A percentile compares a stretch with the other conserved stretches of the same genome.
Conservation (phyloP, 129 eudicot genomes). For the Lactuca sativa region DNA sequence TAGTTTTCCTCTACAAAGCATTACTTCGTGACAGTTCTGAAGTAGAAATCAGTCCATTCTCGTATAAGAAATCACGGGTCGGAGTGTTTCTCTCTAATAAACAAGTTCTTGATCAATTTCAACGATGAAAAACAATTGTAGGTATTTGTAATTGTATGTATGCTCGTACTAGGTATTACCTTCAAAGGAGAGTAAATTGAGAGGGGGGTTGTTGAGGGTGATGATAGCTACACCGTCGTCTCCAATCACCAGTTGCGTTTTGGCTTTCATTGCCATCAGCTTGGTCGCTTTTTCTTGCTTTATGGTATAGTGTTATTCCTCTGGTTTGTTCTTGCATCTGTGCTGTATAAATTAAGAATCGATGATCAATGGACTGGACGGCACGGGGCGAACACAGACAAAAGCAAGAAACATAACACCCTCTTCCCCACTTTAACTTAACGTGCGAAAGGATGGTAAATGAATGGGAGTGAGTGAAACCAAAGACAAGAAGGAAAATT, state of each 20-base stretch:
- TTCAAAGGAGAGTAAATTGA: conserved; percentile 67
- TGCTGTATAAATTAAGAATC: neutral
- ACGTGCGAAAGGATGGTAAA: too few species aligned
- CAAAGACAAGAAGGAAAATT: too few species aligned
- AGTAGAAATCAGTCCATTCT: neutral
- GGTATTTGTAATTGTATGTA: neutral
- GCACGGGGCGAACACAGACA: neutral
- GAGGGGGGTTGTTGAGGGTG: conserved; percentile 82
- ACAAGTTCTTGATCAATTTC: neutral
- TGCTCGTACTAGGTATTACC: conserved; percentile 33
- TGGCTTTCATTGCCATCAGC: conserved; percentile 12
- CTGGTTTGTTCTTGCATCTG: neutral
- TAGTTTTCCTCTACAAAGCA: neutral
- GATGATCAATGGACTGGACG: neutral
- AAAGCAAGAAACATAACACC: neutral
- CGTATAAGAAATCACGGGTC: neutral
- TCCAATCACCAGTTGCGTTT: conserved; percentile 41
- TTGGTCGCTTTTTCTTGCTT: conserved; percentile 4
- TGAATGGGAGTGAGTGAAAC: too few species aligned
- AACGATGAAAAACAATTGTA: neutral
- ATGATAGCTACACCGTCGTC: conserved; percentile 73
- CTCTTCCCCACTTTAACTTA: too few species aligned
- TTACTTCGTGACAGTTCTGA: neutral
- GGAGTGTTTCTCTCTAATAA: neutral
- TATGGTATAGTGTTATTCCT: neutral